Percentiles rank a stretch among this genome's conserved stretches.
Conservation (phyloP, 768 basidiomycete genomes). For the Mycena belliarum region DNA sequence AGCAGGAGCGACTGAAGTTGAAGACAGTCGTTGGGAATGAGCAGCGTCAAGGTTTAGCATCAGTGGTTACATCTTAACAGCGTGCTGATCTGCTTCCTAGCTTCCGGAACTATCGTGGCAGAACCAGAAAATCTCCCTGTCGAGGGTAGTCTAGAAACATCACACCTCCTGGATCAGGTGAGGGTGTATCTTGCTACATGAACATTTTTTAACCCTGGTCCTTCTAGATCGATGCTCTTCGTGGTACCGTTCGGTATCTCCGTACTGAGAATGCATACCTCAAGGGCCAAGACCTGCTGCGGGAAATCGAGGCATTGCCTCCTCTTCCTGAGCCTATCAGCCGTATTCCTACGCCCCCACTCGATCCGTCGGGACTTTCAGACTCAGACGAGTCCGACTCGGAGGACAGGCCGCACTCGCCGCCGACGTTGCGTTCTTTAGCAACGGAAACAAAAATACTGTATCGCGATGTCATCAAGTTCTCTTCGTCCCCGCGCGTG, state of each 20-base stretch:
- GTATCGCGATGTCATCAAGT: conserved; percentile 86
- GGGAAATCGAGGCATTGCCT: conserved; percentile 76
- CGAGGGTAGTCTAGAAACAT: conserved; percentile 85
- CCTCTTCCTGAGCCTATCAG: conserved; percentile 52
- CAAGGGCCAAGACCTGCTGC: conserved; percentile 88
- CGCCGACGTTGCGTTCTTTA: conserved; percentile 63
- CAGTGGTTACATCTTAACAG: background rate
- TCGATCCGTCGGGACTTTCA: conserved; percentile 63
- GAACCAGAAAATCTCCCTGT: conserved; percentile 62
- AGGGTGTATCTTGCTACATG: conserved; percentile 9
- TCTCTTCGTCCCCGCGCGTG: conserved; percentile 79
- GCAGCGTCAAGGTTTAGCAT: conserved; percentile 67
- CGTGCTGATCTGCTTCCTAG: conserved; percentile 2
- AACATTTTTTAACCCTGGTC: background rate
- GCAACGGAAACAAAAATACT: conserved; percentile 82
- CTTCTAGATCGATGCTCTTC: conserved; percentile 84
- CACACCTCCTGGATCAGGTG: conserved; percentile 87
- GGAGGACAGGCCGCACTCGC: conserved; percentile 39
- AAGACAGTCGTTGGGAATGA: conserved; percentile 65
- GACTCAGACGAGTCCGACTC: conserved; percentile 68
- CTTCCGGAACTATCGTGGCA: conserved; percentile 19
- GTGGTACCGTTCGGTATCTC: conserved; percentile 89
- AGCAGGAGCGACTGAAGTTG: conserved; percentile 86
- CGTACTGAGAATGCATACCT: conserved; percentile 91
- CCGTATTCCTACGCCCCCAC: conserved; percentile 62